Evolutionary conservation across 1,284 basidiomycete species (phyloP).

Genomic region (Lignosus rhinocerotis): DNA sequence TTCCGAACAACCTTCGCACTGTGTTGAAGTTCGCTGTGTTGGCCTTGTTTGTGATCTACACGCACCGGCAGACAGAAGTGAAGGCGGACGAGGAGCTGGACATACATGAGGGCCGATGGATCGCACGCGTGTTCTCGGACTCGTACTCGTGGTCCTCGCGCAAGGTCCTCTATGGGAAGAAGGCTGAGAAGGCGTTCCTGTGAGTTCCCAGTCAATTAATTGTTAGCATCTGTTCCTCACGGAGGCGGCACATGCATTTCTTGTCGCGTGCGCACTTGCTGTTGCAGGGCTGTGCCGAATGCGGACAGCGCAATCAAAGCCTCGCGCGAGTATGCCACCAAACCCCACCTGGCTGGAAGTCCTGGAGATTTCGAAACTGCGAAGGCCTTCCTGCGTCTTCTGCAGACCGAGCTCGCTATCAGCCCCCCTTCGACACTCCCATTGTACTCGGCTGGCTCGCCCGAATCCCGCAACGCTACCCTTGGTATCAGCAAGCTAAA

Average conservation of each 20-base stretch:
- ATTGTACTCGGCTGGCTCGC: slow-evolving; percentile 66
- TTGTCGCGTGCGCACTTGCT: neutral
- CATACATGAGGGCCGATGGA: slow-evolving; percentile 18
- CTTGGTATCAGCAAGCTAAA: slow-evolving; percentile 48
- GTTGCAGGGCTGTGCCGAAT: slow-evolving; percentile 56
- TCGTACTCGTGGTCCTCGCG: slow-evolving; percentile 2
- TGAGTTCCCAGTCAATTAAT: slow-evolving; percentile 6
- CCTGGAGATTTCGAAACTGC: slow-evolving; percentile 66
- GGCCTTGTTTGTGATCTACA: slow-evolving; percentile 2
- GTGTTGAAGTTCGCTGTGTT: slow-evolving; percentile 15
- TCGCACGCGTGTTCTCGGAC: slow-evolving; percentile 22
- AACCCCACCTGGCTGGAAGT: slow-evolving; percentile 75
- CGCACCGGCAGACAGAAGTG: slow-evolving; percentile 13
- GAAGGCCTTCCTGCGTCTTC: slow-evolving; percentile 58
- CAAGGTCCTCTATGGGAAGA: slow-evolving; percentile 25
- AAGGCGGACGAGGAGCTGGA: slow-evolving; percentile 25
- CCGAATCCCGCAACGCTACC: slow-evolving; percentile 65
- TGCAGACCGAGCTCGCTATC: slow-evolving; percentile 64
- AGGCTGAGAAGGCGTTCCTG: slow-evolving; percentile 26
- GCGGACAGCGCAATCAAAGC: slow-evolving; percentile 53
- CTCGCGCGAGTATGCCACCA: slow-evolving; percentile 61
- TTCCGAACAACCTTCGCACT: slow-evolving; percentile 1
- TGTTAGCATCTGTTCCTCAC: neutral
- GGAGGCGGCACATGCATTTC: neutral
- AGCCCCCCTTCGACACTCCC: slow-evolving; percentile 44